phyloP scores from a whole-genome alignment of 192 early-diverging fungal species.

The Kickxella alabastrina region DNA sequence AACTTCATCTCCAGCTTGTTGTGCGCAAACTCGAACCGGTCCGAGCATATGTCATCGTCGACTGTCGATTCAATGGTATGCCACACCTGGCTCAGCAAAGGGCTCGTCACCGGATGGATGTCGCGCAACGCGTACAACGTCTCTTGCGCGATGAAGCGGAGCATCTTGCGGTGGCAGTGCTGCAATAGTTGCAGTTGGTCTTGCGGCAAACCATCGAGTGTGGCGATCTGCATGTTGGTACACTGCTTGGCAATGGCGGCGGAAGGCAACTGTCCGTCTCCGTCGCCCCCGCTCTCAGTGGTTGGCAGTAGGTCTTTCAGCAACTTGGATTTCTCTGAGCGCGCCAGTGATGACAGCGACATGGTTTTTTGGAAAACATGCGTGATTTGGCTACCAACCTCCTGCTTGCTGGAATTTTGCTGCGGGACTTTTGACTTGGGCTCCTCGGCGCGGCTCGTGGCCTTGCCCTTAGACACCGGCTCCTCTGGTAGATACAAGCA shows the following conservation, averaged over 20 bases:
- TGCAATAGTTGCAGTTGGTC: slow-evolving; percentile 45
- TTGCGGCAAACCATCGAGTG: slow-evolving; percentile 35
- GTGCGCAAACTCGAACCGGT: slow-evolving; percentile 48
- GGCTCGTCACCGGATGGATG: slow-evolving; percentile 35
- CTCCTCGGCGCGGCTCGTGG: background rate
- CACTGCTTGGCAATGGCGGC: slow-evolving; percentile 27
- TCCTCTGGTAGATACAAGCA: slow-evolving; percentile 38
- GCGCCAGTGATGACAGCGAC: slow-evolving; percentile 43
- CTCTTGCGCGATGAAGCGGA: slow-evolving; percentile 48
- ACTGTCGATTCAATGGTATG: slow-evolving; percentile 47
- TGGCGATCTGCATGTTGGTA: slow-evolving; percentile 42
- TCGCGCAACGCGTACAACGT: slow-evolving; percentile 47
- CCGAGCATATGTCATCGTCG: slow-evolving; percentile 40
- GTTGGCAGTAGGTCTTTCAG: too few species aligned
- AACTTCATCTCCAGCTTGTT: slow-evolving; percentile 37
- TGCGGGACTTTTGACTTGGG: slow-evolving; percentile 6
- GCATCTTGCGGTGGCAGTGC: slow-evolving; percentile 37
- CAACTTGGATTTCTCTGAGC: slow-evolving; percentile 6
- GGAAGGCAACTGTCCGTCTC: background rate
- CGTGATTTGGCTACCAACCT: slow-evolving; percentile 25
- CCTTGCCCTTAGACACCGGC: background rate
- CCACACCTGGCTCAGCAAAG: slow-evolving; percentile 48
- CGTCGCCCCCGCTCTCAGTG: background rate
- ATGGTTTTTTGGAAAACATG: slow-evolving; percentile 48
- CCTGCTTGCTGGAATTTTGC: slow-evolving; percentile 31